Evolutionary conservation across 2,329 filamentous ascomycete genomes (phyloP).

Genomic region (Acrocalymma vagum): DNA sequence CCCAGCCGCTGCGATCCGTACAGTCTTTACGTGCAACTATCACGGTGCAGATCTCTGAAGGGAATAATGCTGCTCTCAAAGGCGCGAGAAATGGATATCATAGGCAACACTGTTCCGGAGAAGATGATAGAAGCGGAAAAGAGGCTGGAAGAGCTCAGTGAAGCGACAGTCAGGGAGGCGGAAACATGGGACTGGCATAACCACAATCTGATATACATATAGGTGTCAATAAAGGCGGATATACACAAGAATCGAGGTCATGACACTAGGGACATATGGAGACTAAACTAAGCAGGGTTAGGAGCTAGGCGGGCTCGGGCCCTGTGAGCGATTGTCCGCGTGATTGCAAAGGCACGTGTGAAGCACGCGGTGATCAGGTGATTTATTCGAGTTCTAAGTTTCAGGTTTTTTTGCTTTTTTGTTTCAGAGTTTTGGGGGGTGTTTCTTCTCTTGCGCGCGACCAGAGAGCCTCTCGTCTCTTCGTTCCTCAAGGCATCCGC

Average conservation of each 20-base stretch:
- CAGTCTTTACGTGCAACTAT: conserved; percentile 4
- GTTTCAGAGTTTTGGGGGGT: conserved; percentile 7
- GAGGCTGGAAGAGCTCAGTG: conserved; percentile 8
- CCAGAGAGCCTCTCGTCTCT: conserved; percentile 8
- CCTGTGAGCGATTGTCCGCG: conserved; percentile 2
- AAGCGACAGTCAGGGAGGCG: conserved; percentile 7
- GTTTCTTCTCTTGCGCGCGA: conserved; percentile 8
- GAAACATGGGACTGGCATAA: too few species aligned
- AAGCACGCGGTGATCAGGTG: conserved; percentile 4
- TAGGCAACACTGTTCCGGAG: conserved; percentile 5
- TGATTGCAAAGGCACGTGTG: conserved; percentile 4
- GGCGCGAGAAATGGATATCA: conserved; percentile 4
- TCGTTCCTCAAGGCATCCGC: conserved; percentile 10
- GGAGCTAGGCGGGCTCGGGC: too few species aligned
- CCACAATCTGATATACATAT: too few species aligned
- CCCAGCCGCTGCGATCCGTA: background rate
- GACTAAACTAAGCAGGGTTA: too few species aligned
- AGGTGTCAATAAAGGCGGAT: too few species aligned
- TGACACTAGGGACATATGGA: too few species aligned
- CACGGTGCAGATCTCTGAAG: conserved; percentile 3
- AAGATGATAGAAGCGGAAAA: conserved; percentile 1
- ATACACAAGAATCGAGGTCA: too few species aligned
- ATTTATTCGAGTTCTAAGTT: conserved; percentile 3
- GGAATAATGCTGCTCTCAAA: conserved; percentile 13
- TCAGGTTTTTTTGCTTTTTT: conserved; percentile 8